Conservation (phyloP, 2,329 filamentous ascomycete genomes). For the Aureobasidium subglaciale region DNA sequence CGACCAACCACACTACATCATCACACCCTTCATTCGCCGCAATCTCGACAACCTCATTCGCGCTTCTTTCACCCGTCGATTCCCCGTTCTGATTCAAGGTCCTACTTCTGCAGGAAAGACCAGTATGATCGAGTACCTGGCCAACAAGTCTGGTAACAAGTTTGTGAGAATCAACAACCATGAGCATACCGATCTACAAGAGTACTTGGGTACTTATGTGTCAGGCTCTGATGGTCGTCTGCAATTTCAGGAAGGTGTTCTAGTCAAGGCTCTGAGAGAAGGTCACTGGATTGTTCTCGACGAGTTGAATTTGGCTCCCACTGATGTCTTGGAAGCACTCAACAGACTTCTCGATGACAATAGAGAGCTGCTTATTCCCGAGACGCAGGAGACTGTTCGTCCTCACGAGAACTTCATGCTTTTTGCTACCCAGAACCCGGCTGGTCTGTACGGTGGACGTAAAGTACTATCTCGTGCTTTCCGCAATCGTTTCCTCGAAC, state of each 20-base stretch:
- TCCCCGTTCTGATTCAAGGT: conserved; percentile 91
- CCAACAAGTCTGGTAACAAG: conserved; percentile 92
- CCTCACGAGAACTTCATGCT: conserved; percentile 96
- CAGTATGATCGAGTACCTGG: conserved; percentile 98
- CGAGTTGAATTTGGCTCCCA: conserved; percentile 92
- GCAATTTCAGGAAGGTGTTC: conserved; percentile 83
- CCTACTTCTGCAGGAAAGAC: conserved; percentile 97
- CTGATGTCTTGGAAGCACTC: conserved; percentile 90
- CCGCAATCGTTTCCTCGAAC: conserved; percentile 89
- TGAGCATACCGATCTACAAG: conserved; percentile 95
- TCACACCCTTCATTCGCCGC: conserved; percentile 88
- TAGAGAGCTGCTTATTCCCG: conserved; percentile 86
- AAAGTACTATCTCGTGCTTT: conserved; percentile 93
- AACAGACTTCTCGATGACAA: conserved; percentile 97
- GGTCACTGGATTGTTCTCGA: conserved; percentile 98
- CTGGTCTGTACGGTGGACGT: conserved; percentile 87
- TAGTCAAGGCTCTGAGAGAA: conserved; percentile 85
- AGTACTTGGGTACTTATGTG: conserved; percentile 92
- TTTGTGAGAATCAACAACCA: conserved; percentile 99
- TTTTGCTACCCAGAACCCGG: conserved; percentile 95
- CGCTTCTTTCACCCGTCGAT: conserved; percentile 83
- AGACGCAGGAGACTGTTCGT: conserved; percentile 88
- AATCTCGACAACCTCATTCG: conserved; percentile 93
- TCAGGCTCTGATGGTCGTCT: conserved; percentile 80
- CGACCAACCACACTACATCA: conserved; percentile 84